Base-by-base conservation (phyloP, 257 asterid genomes). In the Penstemon barbatus region DNA sequence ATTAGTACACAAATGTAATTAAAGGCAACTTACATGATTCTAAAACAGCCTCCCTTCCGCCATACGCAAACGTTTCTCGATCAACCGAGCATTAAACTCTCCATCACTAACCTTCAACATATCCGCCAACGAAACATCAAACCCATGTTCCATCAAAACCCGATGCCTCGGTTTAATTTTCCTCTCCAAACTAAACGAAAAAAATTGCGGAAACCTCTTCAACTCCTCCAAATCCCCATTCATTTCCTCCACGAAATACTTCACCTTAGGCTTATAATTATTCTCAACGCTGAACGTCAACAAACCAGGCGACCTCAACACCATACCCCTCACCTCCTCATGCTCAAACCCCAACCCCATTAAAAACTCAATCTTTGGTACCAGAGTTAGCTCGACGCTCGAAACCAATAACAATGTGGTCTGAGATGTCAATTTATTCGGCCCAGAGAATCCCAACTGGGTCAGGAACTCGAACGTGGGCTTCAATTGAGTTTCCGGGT, bases 21-120 rank as follows among this genome's bases (percentile, higher is more conserved):
- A 54, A 5, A 13, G 61, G 53, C 42, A 42, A 75, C 77, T 78
- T 72, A 82, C 76, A 36, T 6, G 45, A 66, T 13, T 43, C 89
- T 66, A 74, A 67, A 68, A 61, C 54, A 53, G 74, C 51, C 73
- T 62, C 58, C 69, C 66, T 15, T 80, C 90, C 57, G 67, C 71
- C 75, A 76, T 66, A 63, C 68, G 70, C 80, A 89, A 72, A 13
- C 72, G 85, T 77, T 72, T 83, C 77, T 89, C 95, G 48, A 86
- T 57, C 82, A 92, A 61, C 78, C 68, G 82, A 3, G 82, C 80
- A 18, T 60, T 76, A 76, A 92, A 89, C 63, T 87, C 91, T 38
- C 89, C 92, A 60, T 87, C 96, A 66, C 92, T 83, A 36, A 85
- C 84, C 84, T 78, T 89, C 88, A 92, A 79, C 98, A 92, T 92